Percentiles rank a stretch among this genome's conserved stretches.
These are phyloP conservation scores for Neonectria faginata DNA, from an alignment of 2,329 filamentous ascomycete species.

Conservation along the genomic window DNA sequence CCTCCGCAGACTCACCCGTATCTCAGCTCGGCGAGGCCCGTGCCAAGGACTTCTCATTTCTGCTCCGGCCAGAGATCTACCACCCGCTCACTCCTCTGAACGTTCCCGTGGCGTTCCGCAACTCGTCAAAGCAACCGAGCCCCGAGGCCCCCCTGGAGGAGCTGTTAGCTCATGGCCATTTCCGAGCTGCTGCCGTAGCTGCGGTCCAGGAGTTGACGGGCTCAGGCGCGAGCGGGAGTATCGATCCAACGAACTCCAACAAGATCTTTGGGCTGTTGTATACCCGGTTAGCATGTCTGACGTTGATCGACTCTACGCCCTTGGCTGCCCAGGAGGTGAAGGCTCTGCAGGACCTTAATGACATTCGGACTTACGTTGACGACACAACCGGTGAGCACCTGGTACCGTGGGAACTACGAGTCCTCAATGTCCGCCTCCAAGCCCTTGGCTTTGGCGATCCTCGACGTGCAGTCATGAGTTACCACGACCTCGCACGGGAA, in stretches of 20 bases:
- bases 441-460: constrained; percentile 88
- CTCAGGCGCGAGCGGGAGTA: constrained; percentile 55
- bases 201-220: constrained; percentile 72
- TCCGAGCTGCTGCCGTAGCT: constrained; percentile 80
- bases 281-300: constrained; percentile 83
- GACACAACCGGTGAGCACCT: constrained; percentile 69
- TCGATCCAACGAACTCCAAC: constrained; percentile 67
- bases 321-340: constrained; percentile 76
- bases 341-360: constrained; percentile 71
- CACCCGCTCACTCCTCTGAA: constrained; percentile 78
- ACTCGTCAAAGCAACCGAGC: constrained; percentile 72
- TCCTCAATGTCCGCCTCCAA: constrained; percentile 85
- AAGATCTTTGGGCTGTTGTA: constrained; percentile 84
- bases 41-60: constrained; percentile 80
- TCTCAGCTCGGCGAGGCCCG: constrained; percentile 48
- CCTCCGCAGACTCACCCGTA: constrained; percentile 44
- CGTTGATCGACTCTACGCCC: constrained; percentile 78
- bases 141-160: constrained; percentile 73
- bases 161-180: constrained; percentile 79
- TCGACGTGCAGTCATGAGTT: constrained; percentile 85
- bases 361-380: constrained; percentile 66
- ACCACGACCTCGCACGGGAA: constrained; percentile 88
- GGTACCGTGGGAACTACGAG: constrained; percentile 87
- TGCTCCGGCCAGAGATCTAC: constrained; percentile 84
- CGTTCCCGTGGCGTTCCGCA: constrained; percentile 74